Evolutionary conservation across 176 grass and related monocot genomes (phyloP).

Genomic region (Eleusine indica): DNA sequence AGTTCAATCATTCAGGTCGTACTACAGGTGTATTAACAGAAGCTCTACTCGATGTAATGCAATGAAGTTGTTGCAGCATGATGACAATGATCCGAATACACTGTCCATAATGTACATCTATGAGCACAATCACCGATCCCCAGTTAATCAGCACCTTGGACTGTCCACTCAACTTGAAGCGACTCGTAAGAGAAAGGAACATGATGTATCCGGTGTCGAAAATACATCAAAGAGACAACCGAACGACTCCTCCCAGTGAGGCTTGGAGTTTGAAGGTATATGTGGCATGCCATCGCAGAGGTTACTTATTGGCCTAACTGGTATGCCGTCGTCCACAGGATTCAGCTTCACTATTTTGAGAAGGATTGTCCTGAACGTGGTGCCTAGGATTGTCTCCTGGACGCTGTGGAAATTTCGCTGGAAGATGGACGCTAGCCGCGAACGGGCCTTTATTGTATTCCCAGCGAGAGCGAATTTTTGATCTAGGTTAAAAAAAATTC

Average conservation of each 20-base stretch:
- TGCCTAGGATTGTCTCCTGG: too few relatives aligned
- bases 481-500: too few relatives aligned
- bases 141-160: background rate
- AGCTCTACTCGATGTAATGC: background rate
- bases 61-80: background rate
- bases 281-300: too few relatives aligned
- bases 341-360: too few relatives aligned
- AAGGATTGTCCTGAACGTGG: too few relatives aligned
- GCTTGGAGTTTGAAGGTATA: background rate
- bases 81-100: background rate
- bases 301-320: too few relatives aligned
- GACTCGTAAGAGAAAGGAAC: background rate
- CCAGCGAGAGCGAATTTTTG: too few relatives aligned
- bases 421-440: too few relatives aligned
- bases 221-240: background rate
- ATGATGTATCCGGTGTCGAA: background rate
- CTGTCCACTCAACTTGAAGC: background rate
- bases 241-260: background rate
- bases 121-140: slow-evolving; percentile 2
- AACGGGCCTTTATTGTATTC: too few relatives aligned
- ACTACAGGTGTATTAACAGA: background rate
- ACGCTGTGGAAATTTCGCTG: too few relatives aligned
- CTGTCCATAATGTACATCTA: slow-evolving; percentile 5
- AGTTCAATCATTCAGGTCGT: background rate
- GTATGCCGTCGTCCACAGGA: too few relatives aligned